Base-by-base conservation (phyloP, 352 stramenopile species). In the Pythium sukuiense region DNA sequence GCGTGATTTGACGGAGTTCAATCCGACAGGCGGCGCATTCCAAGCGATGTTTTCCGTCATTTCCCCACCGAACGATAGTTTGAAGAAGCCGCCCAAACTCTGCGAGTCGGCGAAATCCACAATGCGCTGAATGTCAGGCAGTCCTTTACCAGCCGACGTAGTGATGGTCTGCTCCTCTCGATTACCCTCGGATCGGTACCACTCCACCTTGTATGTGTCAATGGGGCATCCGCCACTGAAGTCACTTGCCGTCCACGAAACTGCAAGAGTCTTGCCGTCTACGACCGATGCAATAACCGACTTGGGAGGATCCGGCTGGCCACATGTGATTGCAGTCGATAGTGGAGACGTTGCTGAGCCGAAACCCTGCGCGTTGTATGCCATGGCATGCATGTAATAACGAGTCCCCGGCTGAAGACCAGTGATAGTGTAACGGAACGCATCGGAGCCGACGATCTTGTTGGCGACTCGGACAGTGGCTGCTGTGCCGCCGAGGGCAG, bases 361-460 rank as follows among this genome's bases (percentile, higher is more conserved):
- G 33, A 92, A 85, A 1, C 84, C 85, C 9, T 87, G 64, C 0
- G 76, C 72, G 53, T 95, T 96, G 65, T 93, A 94, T 24, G 88
- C 84, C 79, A 91, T 92, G n/a, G 77, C 80, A 41, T 93, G 84
- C 11, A 90, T 79, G 45, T 88, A 93, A 57, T 95, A 96, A 26
- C 55, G 76, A 7, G 80, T 67, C 2, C 81, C 79, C 2, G 79
- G 73, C 18, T 74, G 69, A 14, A 96, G 75, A 4, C 70, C 74
- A 0, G 72, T 85, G 46, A 95, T 80, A 16, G 72, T 80, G 48
- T 81, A 84, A 0, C 76, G 67, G 39, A 97, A 96, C 11, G 92
- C 92, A 67, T 98, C 89, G 0, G 93, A 98, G 7, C 96, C 96
- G n/a, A 88, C 90, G 11, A 97, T 67, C 59, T 89, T 87, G 65